Conservation (phyloP, 257 asterid species). For the Rehmannia glutinosa region DNA sequence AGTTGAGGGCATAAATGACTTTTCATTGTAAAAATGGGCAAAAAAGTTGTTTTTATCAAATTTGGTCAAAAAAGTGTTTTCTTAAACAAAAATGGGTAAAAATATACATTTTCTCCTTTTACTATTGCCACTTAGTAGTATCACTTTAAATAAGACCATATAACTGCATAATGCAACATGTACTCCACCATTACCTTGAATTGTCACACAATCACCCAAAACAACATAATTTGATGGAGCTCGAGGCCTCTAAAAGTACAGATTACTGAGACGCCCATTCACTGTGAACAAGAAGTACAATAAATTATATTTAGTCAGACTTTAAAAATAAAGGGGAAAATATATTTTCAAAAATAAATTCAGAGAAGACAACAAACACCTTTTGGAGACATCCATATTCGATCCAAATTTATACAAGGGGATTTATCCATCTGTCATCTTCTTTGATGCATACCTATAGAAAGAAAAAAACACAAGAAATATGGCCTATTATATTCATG, state of each 20-base stretch:
- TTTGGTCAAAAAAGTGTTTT: no score
- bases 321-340: not conserved
- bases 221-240: constrained; percentile 94
- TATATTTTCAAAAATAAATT: constrained; percentile 2
- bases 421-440: constrained; percentile 89
- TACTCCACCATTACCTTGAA: constrained; percentile 59
- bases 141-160: not conserved
- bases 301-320: not conserved
- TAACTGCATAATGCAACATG: not conserved
- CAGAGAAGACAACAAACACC: constrained; percentile 37
- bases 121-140: no score
- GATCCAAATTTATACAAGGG: constrained; percentile 87
- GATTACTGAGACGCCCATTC: constrained; percentile 69
- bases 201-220: constrained; percentile 94
- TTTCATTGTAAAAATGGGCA: no score
- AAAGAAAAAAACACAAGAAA: constrained; percentile 10
- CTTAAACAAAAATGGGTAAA: no score
- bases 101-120: no score
- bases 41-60: no score
- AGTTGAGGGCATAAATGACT: no score
- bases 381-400: constrained; percentile 89
- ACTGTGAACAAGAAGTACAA: constrained; percentile 45
- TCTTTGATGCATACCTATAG: constrained; percentile 94
- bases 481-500: not conserved
- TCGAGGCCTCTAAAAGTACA: constrained; percentile 98